Evolutionary conservation across 495 filamentous ascomycete genomes (phyloP), one percentile per base, ranked within the genome.

Genomic region (Neurospora discreta): DNA sequence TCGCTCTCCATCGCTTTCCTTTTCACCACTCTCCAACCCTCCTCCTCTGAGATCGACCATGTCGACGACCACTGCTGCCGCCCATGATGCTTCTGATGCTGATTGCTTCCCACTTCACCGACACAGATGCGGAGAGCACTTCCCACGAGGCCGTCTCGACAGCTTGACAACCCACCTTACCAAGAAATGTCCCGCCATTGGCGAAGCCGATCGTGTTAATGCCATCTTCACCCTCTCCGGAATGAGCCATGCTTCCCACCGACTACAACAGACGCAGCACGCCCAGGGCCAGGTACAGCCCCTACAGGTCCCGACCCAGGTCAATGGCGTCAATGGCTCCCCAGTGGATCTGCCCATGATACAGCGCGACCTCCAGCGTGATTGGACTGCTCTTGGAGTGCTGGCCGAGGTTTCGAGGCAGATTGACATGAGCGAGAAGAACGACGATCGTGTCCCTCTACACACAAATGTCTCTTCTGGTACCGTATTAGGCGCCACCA

Each of bases 81-180:
- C 16, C 41, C 16, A 23, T 71, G 65, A 68, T 72, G 72, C 69
- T 69, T 30, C 33, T 52, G 30, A 23, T 33, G 36, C 52, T 36
- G 20, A 58, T 65, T 65, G 52, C 52, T 65, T 65, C 52, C 52
- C 52, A 65, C 52, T 65, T 65, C 52, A 65, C 26, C 13, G 43
- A 16, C n/a, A 65, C 74, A 80, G 78, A 58, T 97, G 93, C 76
- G 91, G 92, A 68, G 91, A 95, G 76, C 87, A 89, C 74, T 95
- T 95, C 72, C 91, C 92, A 60, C 94, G 94, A 75, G 93, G 93
- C 74, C 87, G 93, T 69, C 89, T 92, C 77, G 93, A 97, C 73
- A 92, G 88, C 76, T 81, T 97, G 23, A 90, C 87, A 40, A 89
- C 83, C 74, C 93, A 97, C 77, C 82, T 97, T 67, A 86, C 90